Evolutionary conservation across 805 yeast species (phyloP), one percentile per base, ranked within the genome.

Genomic region (Hanseniaspora occidentalis): DNA sequence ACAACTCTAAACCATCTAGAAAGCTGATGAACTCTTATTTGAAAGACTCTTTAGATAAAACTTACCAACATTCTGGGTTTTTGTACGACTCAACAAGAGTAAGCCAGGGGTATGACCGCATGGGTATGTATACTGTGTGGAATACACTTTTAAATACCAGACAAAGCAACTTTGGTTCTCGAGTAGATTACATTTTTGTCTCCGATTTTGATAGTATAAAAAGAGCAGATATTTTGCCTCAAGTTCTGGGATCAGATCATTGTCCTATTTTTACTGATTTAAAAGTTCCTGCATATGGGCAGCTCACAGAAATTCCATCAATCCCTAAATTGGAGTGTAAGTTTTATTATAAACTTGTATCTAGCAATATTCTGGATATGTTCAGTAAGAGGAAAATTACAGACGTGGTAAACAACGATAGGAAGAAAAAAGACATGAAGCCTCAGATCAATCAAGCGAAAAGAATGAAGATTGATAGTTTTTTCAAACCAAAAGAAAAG

Each of bases 71-170:
- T 50, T 56, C 59, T 3, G 73, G 72, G 33, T 60, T 72, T 8
- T 52, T 82, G 24, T 55, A 68, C 41, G 94, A 83, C 53, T 63
- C 79, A 0, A 70, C 78, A 0, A 65, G 96, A 35, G 53, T 58
- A 22, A 42, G 54, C 2, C 79, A 78, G 45, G 77, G 80, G 1
- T 59, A 79, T 17, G 46, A 51, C 13, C 64, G 76, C 37, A 54
- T 71, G 51, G 76, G 73, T 18, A 66, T 86, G 73, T 92, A 81
- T 54, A 86, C 96, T 0, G 92, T 88, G 36, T 89, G 98, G 98
- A 88, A 86, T 57, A 81, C 86, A 2, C 59, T 77, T 48, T 71
- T 73, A 39, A 81, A 81, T 49, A 71, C 82, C 17, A 62, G 98
- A 23, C 86, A 92, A 1, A 66, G 79, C 1, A 89, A 89, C 53